phyloP scores from a whole-genome alignment of 768 basidiomycete genomes.

The Lentinula sp. region DNA sequence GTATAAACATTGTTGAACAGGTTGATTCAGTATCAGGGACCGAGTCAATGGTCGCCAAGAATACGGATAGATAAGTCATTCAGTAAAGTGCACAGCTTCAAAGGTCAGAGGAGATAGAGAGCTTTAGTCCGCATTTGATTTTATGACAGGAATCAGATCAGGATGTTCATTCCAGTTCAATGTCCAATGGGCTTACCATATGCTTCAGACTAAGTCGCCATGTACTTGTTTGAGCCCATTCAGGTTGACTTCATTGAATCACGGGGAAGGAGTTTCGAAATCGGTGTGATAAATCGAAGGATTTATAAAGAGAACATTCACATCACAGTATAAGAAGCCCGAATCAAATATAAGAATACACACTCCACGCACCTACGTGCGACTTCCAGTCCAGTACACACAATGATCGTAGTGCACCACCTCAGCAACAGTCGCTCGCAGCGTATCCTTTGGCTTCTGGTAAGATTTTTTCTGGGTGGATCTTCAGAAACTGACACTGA shows the following conservation, averaged over 20 bases:
- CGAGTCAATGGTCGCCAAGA: too few relatives aligned
- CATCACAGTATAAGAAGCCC: too few relatives aligned
- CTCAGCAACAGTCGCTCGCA: background rate
- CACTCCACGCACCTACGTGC: background rate
- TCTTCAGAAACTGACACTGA: background rate
- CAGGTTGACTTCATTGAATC: background rate
- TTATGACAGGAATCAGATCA: too few relatives aligned
- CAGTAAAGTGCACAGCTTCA: too few relatives aligned
- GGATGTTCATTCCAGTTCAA: too few relatives aligned
- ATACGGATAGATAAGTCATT: too few relatives aligned
- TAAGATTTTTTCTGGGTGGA: slow-evolving; percentile 9
- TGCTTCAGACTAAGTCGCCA: background rate
- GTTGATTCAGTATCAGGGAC: too few relatives aligned
- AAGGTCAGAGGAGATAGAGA: too few relatives aligned
- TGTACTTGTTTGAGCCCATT: too few relatives aligned
- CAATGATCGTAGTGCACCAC: background rate
- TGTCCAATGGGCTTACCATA: background rate
- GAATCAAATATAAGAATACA: background rate
- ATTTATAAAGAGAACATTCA: background rate
- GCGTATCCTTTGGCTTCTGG: slow-evolving; percentile 30
- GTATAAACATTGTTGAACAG: too few relatives aligned
- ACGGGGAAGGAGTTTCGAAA: background rate
- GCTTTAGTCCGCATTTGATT: too few relatives aligned
- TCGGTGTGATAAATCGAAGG: background rate
- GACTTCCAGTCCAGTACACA: too few relatives aligned